Conservation (phyloP, 768 basidiomycete species). For the Macrolepiota dolichaula region DNA sequence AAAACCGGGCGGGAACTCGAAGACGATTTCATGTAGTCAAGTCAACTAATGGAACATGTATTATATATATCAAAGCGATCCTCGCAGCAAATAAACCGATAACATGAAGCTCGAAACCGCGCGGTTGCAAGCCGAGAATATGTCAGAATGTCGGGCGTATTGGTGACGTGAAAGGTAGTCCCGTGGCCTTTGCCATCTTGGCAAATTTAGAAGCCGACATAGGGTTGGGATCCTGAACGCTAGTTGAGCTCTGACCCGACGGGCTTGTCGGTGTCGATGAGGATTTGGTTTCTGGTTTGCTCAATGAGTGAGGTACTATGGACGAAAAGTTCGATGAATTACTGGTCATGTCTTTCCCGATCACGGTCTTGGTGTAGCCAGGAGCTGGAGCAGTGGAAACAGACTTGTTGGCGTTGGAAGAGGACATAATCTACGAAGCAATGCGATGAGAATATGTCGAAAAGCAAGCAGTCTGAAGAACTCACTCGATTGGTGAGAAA, state of each 20-base stretch:
- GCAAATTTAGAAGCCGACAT: conserved; percentile 16
- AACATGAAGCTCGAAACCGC: not conserved
- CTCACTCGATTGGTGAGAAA: not conserved
- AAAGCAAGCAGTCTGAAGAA: not conserved
- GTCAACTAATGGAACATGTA: conserved; percentile 1
- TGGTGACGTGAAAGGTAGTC: conserved; percentile 18
- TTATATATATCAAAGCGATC: not conserved
- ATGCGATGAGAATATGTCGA: not conserved
- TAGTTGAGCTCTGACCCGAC: not conserved
- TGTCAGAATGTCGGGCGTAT: conserved; percentile 19
- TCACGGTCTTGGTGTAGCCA: conserved; percentile 7
- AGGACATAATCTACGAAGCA: not conserved
- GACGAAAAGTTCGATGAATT: not conserved
- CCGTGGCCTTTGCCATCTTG: conserved; percentile 17
- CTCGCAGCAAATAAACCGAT: not conserved
- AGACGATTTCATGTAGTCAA: conserved; percentile 81
- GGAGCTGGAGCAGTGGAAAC: conserved; percentile 3
- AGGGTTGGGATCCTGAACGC: not conserved
- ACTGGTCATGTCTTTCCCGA: conserved; percentile 11
- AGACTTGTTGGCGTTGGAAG: conserved; percentile 2
- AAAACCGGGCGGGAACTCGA: conserved; percentile 75
- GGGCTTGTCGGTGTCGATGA: not conserved
- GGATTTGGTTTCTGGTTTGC: not conserved
- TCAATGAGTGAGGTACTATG: not conserved
- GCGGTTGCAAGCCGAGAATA: not conserved